Conservation (phyloP, 768 basidiomycete genomes). For the Tephrocybe rancida region DNA sequence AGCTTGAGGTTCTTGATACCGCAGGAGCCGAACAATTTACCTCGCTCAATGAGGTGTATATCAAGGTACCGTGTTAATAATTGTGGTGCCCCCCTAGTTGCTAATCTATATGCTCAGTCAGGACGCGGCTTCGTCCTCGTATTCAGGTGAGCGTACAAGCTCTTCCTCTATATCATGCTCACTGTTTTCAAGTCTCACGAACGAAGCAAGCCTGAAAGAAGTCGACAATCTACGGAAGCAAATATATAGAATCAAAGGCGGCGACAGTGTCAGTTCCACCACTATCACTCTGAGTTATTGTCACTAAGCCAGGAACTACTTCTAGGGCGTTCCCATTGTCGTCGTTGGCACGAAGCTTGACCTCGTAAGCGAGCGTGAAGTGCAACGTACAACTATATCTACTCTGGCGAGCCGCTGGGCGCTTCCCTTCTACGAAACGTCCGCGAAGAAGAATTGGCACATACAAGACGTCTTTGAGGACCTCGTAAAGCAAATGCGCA, state of each 20-base stretch:
- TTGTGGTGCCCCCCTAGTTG: neutral
- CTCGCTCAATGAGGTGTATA: slow-evolving; percentile 79
- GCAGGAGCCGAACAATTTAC: slow-evolving; percentile 88
- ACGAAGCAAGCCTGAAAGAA: slow-evolving; percentile 80
- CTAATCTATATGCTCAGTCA: slow-evolving; percentile 40
- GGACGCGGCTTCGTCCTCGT: slow-evolving; percentile 82
- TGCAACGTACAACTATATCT: slow-evolving; percentile 64
- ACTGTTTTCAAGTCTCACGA: slow-evolving; percentile 60
- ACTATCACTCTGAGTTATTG: too few relatives aligned
- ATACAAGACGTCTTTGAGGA: slow-evolving; percentile 79
- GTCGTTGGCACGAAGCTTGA: slow-evolving; percentile 88
- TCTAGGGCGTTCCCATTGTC: slow-evolving; percentile 73
- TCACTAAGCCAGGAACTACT: too few relatives aligned
- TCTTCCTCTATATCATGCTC: too few relatives aligned
- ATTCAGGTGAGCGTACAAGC: slow-evolving; percentile 63
- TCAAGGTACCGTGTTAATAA: slow-evolving; percentile 53
- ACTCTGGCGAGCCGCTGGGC: slow-evolving; percentile 66
- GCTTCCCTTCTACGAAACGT: slow-evolving; percentile 84
- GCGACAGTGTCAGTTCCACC: slow-evolving; percentile 55
- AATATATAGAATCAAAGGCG: slow-evolving; percentile 79
- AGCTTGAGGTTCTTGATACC: slow-evolving; percentile 84
- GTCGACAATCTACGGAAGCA: slow-evolving; percentile 80
- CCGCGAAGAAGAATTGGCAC: slow-evolving; percentile 86
- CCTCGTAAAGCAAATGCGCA: slow-evolving; percentile 73
- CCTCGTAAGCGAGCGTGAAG: slow-evolving; percentile 79